Evolutionary conservation across 495 filamentous ascomycete species (phyloP).

Genomic region (Clavariopsis aquatica): DNA sequence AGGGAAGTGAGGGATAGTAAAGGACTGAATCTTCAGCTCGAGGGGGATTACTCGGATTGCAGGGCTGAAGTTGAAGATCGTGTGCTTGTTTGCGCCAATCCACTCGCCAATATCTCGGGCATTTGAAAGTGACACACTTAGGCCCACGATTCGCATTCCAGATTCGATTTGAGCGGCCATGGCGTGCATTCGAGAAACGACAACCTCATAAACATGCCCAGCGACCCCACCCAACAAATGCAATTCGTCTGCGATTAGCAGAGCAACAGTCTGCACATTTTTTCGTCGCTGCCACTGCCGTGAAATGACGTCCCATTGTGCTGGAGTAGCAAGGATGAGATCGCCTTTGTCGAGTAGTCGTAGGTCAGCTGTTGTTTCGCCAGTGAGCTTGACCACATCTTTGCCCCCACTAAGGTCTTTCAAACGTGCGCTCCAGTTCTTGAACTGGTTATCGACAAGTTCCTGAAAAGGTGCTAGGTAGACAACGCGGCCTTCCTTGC

Average conservation of each 20-base stretch:
- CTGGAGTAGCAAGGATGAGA: slow-evolving; percentile 86
- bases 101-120: slow-evolving; percentile 94
- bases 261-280: slow-evolving; percentile 84
- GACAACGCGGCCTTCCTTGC: slow-evolving; percentile 73
- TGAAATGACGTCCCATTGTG: slow-evolving; percentile 94
- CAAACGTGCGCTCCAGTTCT: slow-evolving; percentile 82
- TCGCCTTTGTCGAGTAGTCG: slow-evolving; percentile 87
- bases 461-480: slow-evolving; percentile 98
- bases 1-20: slow-evolving; percentile 93
- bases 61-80: slow-evolving; percentile 97
- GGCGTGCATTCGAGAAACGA: slow-evolving; percentile 96
- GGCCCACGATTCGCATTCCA: slow-evolving; percentile 80
- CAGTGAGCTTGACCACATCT: slow-evolving; percentile 88
- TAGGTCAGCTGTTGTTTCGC: slow-evolving; percentile 88
- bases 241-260: slow-evolving; percentile 95
- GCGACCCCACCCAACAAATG: slow-evolving; percentile 90
- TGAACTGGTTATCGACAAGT: slow-evolving; percentile 74
- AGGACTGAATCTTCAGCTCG: slow-evolving; percentile 94
- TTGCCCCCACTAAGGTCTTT: slow-evolving; percentile 76
- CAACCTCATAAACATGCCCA: slow-evolving; percentile 91
- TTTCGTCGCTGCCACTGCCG: slow-evolving; percentile 94
- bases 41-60: slow-evolving; percentile 82
- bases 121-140: slow-evolving; percentile 92
- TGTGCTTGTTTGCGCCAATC: slow-evolving; percentile 98
- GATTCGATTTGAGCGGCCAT: slow-evolving; percentile 86